These are phyloP conservation scores for Mucor saturninus DNA, from an alignment of 371 early-diverging fungal species.

Conservation along the genomic window DNA sequence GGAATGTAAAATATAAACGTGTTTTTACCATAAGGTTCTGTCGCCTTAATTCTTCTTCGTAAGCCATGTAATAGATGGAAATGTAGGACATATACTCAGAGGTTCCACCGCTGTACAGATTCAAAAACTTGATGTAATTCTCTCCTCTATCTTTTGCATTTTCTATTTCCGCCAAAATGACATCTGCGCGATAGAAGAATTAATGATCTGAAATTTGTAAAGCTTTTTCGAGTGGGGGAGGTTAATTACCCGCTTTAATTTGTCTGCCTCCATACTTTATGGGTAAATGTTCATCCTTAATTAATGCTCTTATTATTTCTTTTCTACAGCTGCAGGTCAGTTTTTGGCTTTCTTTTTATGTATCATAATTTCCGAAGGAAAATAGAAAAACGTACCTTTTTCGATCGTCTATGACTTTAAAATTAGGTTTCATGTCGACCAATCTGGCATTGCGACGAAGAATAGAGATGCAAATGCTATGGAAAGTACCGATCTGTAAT, in stretches of 20 bases:
- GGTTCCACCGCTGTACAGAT: background rate
- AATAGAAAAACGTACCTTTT: background rate
- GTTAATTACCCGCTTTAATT: background rate
- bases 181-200: too few relatives aligned
- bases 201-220: too few relatives aligned
- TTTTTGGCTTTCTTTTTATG: background rate
- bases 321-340: background rate
- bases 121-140: background rate
- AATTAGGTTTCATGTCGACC: slow-evolving; percentile 43
- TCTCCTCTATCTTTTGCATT: background rate
- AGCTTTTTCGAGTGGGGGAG: too few relatives aligned
- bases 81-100: background rate
- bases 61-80: background rate
- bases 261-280: background rate
- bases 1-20: background rate
- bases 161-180: background rate
- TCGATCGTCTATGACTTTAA: slow-evolving; percentile 54
- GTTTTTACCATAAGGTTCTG: background rate
- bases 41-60: too few relatives aligned
- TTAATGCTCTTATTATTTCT: background rate
- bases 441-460: slow-evolving; percentile 34
- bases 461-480: slow-evolving; percentile 55
- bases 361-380: background rate
- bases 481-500: slow-evolving; percentile 58
- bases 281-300: background rate